Base-by-base conservation (phyloP, 345 rosid genomes). In the Populus pruinosa region DNA sequence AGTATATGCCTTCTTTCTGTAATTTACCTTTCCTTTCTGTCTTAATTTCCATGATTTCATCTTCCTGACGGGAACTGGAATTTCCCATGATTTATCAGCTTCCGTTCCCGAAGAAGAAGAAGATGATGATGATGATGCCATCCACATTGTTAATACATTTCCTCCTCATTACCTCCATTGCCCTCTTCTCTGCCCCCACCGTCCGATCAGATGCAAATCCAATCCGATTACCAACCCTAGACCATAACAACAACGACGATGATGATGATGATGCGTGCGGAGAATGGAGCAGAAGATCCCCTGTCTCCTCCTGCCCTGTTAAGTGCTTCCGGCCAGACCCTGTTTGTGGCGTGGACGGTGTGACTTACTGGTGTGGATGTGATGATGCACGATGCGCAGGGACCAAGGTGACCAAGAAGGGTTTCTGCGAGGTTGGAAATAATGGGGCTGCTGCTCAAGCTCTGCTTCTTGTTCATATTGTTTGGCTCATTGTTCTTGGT, bases 341-440 rank as follows among this genome's bases (percentile, higher is more conserved):
- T 1, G 83, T 82, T 2, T 84, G 87, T 31, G 85, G 87, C n/a
- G 68, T 49, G 2, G 47, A 82, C 70, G 85, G 87, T 1, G 85
- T 81, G 55, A 84, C 85, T 6, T 82, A 84, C 33, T 79, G 81
- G 83, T 82, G 81, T 35, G 87, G 85, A 1, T 82, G 85, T 44
- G 64, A 38, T 14, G 87, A 82, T 29, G 85, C 87, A 27, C n/a
- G 31, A 1, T 82, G 85, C 36, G 59, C 72, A 1, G 82, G 80
- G 5, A 69, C 72, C 39, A 18, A 29, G 17, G 85, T 83, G 20
- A 75, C 85, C 8, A 76, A 72, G 23, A 35, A 36, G 53, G 82
- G 78, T 8, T 69, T 55, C 47, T 83, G 85, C 41, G 78, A 83
- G 70, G 53, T 82, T 47, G 82, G 85, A 20, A 68, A 76, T 8